Evolutionary conservation across 225 moss, liverwort and hornwort species (phyloP), one percentile per base, ranked within the genome.

Genomic region (Physcomitrium patens): DNA sequence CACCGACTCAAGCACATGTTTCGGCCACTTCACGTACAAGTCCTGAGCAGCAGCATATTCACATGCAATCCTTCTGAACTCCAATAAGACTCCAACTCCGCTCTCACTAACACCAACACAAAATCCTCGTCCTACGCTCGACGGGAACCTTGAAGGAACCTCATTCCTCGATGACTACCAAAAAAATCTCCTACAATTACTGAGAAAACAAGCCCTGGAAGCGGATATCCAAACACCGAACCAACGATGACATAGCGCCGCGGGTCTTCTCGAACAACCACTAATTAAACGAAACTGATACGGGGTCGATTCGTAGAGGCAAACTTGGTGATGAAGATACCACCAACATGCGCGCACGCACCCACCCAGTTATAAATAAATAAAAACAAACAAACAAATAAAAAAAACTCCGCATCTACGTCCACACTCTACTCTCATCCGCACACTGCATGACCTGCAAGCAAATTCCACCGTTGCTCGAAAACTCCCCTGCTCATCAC

Each of bases 301-400:
- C 24, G 67, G 60, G 75, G 67, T 71, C 18, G 56, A 45, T 71
- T 26, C 28, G 46, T 16, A 60, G 51, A 53, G 52, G 80, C 73
- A 69, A 48, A 77, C 80, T 76, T 65, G 44, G 79, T 53, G 72
- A 73, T 56, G 77, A 63, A 27, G 60, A 2, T 1, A 67, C 19
- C n/a, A 72, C 56, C 23, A 37, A 68, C 73, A 50, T 22, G 64
- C 65, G 31, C 31, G 31, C 31, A 7, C 31, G 31, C 31, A 37
- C 31, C 31, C 31, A 37, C 31, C 31, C 1, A 37, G 31, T 37
- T 37, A 37, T 37, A 37, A n/a, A n/a, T n/a, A n/a, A n/a, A n/a
- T n/a, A n/a, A n/a, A n/a, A n/a, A n/a, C n/a, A n/a, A n/a, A n/a
- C n/a, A n/a, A n/a, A n/a, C n/a, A n/a, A n/a, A n/a, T n/a, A n/a